Base-by-base conservation (phyloP, 2,329 filamentous ascomycete genomes). In the Shiraia sp. region DNA sequence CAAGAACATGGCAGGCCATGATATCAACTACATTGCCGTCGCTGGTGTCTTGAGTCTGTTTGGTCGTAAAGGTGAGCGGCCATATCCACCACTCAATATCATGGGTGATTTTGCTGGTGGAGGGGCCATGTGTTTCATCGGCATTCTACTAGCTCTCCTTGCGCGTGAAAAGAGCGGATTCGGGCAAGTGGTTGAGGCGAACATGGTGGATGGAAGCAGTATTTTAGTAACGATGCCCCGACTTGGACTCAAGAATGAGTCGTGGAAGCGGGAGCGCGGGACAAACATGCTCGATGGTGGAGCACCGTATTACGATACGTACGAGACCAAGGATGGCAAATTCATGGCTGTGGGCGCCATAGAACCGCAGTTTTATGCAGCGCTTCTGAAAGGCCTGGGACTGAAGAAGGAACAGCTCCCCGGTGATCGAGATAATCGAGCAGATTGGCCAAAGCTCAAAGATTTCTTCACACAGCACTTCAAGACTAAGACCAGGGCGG, bases 21-120 rank as follows among this genome's bases (percentile, higher is more conserved):
- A 96, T 66, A 96, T 96, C 68, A 96, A 97, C 65, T 97, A 97
- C 70, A 85, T 97, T 29, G 89, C 91, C 34, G 88, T 96, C 0
- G 87, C 86, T 0, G 92, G 92, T 0, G 85, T 87, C 1, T 72
- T 97, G 19, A 79, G 79, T 0, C 76, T 96, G 70, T 79, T 97
- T 3, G 92, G 92, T 1, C 76, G 87, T 1, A 74, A 75, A 19
- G 79, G 77, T 12, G 80, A 85, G 61, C 83, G 81, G 51, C 92
- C 92, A 1, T 84, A 86, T 47, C 79, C 91, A 13, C 93, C 93
- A 0, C 82, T 76, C 5, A 97, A 97, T 61, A 78, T 97, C 13
- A 73, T 97, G 1, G 92, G 83, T 0, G 92, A 97, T 66, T 97
- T 97, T 55, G 93, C 88, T 0, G 92, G 90, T 23, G 92, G 92